Evolutionary conservation across 352 stramenopile genomes (phyloP).

Genomic region (Phytophthora pluvialis): DNA sequence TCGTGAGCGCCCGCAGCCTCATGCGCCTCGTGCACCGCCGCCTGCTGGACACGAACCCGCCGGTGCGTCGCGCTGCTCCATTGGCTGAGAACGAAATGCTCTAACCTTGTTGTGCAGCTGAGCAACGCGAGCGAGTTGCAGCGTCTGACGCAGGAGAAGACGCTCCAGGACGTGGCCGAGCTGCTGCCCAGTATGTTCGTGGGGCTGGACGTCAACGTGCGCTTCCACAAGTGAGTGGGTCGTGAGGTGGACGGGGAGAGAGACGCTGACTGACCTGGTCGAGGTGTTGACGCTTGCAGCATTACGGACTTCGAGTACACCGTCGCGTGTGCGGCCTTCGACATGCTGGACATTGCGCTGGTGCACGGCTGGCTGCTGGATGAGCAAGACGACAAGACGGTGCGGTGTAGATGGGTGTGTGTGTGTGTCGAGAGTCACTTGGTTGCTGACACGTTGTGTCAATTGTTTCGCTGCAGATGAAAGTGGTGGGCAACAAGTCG

Average conservation of each 20-base stretch:
- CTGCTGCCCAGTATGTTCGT: slow-evolving; percentile 95
- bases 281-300: slow-evolving; percentile 30
- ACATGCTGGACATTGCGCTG: slow-evolving; percentile 95
- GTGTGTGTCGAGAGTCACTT: background rate
- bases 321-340: slow-evolving; percentile 93
- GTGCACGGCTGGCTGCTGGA: slow-evolving; percentile 99
- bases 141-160: slow-evolving; percentile 82
- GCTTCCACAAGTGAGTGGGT: slow-evolving; percentile 89
- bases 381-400: slow-evolving; percentile 86
- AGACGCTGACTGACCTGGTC: background rate
- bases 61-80: slow-evolving; percentile 32
- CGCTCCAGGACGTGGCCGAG: slow-evolving; percentile 88
- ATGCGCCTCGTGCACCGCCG: slow-evolving; percentile 90
- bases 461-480: slow-evolving; percentile 38
- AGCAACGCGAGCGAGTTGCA: slow-evolving; percentile 56
- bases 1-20: slow-evolving; percentile 91
- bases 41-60: slow-evolving; percentile 86
- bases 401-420: slow-evolving; percentile 18
- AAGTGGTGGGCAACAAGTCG: slow-evolving; percentile 90
- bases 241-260: background rate
- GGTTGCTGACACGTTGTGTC: slow-evolving; percentile 12
- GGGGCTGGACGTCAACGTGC: slow-evolving; percentile 98
- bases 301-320: slow-evolving; percentile 97
- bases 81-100: background rate
- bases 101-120: slow-evolving; percentile 30